phyloP scores from a whole-genome alignment of 768 basidiomycete species.

The Trichaptum fuscoviolaceum region DNA sequence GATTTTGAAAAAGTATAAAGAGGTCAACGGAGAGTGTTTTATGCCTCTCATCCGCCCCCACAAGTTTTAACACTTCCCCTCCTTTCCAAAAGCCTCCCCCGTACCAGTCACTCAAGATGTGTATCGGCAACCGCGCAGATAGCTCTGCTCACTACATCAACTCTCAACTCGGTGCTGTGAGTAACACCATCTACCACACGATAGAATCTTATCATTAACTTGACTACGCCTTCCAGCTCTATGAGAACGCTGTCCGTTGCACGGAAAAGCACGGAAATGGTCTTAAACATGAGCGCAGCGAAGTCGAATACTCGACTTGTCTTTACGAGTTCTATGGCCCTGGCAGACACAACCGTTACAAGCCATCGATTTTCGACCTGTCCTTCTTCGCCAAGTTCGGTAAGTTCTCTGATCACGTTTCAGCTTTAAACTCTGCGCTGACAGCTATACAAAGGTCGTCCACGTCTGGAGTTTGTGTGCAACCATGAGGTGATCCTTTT shows the following conservation, averaged over 20 bases:
- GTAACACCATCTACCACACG: background rate
- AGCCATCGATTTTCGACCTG: conserved; percentile 10
- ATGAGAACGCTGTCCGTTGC: conserved; percentile 14
- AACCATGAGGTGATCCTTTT: conserved; percentile 27
- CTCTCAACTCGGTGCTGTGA: conserved; percentile 11
- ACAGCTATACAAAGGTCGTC: conserved; percentile 6
- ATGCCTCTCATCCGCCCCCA: background rate
- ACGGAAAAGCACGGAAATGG: conserved; percentile 7
- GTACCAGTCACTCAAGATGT: background rate
- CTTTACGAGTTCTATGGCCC: conserved; percentile 12
- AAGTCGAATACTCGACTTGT: conserved; percentile 13
- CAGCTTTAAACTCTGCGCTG: too few species aligned
- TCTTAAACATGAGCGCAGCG: conserved; percentile 1
- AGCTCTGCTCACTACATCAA: conserved; percentile 15
- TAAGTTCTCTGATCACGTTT: background rate
- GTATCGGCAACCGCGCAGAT: conserved; percentile 13
- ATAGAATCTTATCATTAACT: background rate
- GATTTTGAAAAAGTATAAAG: background rate
- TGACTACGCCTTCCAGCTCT: conserved; percentile 3
- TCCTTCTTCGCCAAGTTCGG: conserved; percentile 16
- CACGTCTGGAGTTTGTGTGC: conserved; percentile 27
- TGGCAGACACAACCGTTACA: conserved; percentile 10
- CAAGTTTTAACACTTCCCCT: background rate
- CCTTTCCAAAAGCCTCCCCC: background rate
- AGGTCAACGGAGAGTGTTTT: background rate